Evolutionary conservation across 345 rosid genomes (phyloP).

Genomic region (Cochlearia excelsa): DNA sequence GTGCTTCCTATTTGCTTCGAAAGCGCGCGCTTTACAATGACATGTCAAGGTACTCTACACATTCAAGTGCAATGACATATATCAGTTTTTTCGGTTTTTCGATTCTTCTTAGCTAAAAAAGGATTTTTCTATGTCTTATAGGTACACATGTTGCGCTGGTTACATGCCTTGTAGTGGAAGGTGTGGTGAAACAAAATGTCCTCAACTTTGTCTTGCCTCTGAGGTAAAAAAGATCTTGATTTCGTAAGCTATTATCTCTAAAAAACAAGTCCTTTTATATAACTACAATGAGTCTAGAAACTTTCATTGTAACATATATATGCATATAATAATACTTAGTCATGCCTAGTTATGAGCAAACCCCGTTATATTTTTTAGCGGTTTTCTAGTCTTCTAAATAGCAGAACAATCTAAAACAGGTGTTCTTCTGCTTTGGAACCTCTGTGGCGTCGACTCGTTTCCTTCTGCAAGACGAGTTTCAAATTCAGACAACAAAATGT

Average conservation of each 20-base stretch:
- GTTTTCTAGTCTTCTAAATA: constrained; percentile 3
- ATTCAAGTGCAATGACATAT: neutral
- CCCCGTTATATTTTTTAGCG: neutral
- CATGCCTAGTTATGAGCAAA: neutral
- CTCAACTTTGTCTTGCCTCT: constrained; percentile 70
- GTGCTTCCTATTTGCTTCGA: constrained; percentile 68
- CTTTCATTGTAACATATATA: neutral
- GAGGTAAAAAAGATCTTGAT: constrained; percentile 44
- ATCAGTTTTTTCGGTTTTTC: neutral
- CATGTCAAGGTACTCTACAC: constrained; percentile 67
- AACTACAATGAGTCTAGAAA: too few relatives aligned
- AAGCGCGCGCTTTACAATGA: constrained; percentile 66
- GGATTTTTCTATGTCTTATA: constrained; percentile 25
- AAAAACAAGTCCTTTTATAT: neutral
- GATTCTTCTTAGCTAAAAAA: neutral
- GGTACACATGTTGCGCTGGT: constrained; percentile 98
- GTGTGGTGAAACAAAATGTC: constrained; percentile 76
- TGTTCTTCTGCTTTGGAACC: constrained; percentile 82
- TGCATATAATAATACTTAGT: neutral
- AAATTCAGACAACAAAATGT: constrained; percentile 46
- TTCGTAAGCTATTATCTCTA: neutral
- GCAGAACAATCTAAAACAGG: constrained; percentile 41
- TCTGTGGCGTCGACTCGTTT: constrained; percentile 98
- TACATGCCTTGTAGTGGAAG: constrained; percentile 95
- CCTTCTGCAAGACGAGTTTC: constrained; percentile 62